Evolutionary conservation across 2,329 filamentous ascomycete genomes (phyloP), one percentile per base, ranked within the genome.

Genomic region (Aspergillus oerlinghausenensis): DNA sequence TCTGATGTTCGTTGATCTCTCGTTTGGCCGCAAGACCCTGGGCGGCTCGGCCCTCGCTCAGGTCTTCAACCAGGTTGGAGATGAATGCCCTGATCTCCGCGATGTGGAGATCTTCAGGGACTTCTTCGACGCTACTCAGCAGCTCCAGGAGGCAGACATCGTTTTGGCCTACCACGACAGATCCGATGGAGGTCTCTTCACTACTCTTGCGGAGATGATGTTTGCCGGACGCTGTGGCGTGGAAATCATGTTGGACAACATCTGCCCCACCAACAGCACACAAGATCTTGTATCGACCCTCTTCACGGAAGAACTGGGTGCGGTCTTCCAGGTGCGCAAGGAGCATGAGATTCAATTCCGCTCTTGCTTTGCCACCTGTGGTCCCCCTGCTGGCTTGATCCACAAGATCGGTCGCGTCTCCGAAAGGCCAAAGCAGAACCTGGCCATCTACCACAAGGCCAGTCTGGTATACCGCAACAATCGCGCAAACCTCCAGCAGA

Each of bases 221-320:
- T 97, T 97, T 72, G 93, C 94, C 32, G 94, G 94, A 28, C 88
- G 92, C 55, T 95, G 90, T 67, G 94, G 93, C 59, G 83, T 91
- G 29, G 89, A 95, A 64, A 80, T 97, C 58, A 88, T 90, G 80
- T 80, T 97, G 56, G 92, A 97, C 70, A 84, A 83, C 54, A 77
- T 79, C 49, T 78, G 74, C 60, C 77, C 83, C 28, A 85, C 84
- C 58, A 85, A 84, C 25, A 80, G 86, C 47, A 82, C 82, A 9
- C 78, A 84, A 49, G 80, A 86, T 67, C 75, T 95, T 19, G 78
- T 96, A 7, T 85, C 91, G 55, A 84, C 88, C 0, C 83, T 99
- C 21, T 97, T 99, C 84, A 97, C 92, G 72, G 94, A 97, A 75
- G 94, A 97, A 72, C 84, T 97, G 21, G 94, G 94, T 61, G 93